Evolutionary conservation across 164 flowering plant genomes (phyloP).

Genomic region (Annona cherimola): DNA sequence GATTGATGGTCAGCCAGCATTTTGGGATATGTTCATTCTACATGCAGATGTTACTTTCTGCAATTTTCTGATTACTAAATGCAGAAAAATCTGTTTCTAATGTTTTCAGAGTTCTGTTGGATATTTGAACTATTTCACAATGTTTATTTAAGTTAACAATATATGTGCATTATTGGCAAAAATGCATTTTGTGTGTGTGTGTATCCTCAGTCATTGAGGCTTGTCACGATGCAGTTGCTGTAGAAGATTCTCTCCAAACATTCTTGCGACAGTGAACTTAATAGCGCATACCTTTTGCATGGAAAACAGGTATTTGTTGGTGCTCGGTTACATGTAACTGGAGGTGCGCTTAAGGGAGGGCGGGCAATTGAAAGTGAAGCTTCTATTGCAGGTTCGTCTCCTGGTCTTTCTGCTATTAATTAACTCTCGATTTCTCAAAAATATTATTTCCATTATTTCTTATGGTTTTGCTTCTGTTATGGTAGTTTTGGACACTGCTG

Average conservation of each 20-base stretch:
- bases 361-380: conserved; percentile 87
- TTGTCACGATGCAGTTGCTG: too few relatives aligned
- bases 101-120: too few relatives aligned
- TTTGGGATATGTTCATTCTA: too few relatives aligned
- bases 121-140: too few relatives aligned
- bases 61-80: too few relatives aligned
- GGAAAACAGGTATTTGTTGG: conserved; percentile 84
- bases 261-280: neutral
- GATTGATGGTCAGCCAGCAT: too few relatives aligned
- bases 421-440: neutral
- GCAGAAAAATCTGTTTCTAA: too few relatives aligned
- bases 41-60: too few relatives aligned
- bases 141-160: too few relatives aligned
- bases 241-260: neutral
- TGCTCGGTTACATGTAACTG: conserved; percentile 92
- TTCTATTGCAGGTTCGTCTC: conserved; percentile 63
- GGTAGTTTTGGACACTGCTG: conserved; percentile 93
- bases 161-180: too few relatives aligned
- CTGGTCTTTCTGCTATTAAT: conserved; percentile 5
- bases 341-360: conserved; percentile 87
- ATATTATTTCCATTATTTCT: neutral
- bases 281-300: conserved; percentile 8
- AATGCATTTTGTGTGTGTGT: too few relatives aligned
- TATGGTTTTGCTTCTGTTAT: conserved; percentile 4
- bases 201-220: too few relatives aligned